phyloP scores from a whole-genome alignment of 2,329 filamentous ascomycete species.

The Ascochyta fabae region DNA sequence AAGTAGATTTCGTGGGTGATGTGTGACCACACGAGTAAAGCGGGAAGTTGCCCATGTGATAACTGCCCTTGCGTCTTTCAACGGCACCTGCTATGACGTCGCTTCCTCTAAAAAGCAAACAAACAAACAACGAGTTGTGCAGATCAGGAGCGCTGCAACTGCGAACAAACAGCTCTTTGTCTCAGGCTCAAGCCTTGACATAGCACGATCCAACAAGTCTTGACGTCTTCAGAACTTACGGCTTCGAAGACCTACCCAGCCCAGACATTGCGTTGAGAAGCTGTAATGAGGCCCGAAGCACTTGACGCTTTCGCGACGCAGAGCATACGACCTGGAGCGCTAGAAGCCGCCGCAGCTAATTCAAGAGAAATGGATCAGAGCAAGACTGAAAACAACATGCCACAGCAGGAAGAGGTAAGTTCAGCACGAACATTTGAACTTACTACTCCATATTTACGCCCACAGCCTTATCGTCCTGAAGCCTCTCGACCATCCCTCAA shows the following conservation, averaged over 20 bases:
- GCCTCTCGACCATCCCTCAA: not conserved
- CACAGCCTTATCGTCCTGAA: not conserved
- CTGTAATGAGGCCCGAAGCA: slow-evolving; percentile 25
- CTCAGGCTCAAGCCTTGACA: not conserved
- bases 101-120: slow-evolving; percentile 2
- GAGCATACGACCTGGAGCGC: slow-evolving; percentile 25
- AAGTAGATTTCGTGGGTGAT: not conserved
- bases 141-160: not conserved
- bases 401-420: slow-evolving; percentile 11
- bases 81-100: not conserved
- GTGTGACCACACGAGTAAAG: not conserved
- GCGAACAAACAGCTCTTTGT: not conserved
- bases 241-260: not conserved
- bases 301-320: slow-evolving; percentile 25
- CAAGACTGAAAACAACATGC: not conserved
- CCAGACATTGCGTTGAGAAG: not conserved
- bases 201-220: not conserved
- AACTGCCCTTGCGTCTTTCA: not conserved
- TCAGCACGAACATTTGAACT: not conserved
- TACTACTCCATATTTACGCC: not conserved
- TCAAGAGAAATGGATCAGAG: not conserved
- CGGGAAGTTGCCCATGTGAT: not conserved
- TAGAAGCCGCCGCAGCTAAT: slow-evolving; percentile 21
- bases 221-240: not conserved
- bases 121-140: not conserved